Evolutionary conservation across 176 grass and related monocot genomes (phyloP).

Genomic region (Aegilops sharonensis): DNA sequence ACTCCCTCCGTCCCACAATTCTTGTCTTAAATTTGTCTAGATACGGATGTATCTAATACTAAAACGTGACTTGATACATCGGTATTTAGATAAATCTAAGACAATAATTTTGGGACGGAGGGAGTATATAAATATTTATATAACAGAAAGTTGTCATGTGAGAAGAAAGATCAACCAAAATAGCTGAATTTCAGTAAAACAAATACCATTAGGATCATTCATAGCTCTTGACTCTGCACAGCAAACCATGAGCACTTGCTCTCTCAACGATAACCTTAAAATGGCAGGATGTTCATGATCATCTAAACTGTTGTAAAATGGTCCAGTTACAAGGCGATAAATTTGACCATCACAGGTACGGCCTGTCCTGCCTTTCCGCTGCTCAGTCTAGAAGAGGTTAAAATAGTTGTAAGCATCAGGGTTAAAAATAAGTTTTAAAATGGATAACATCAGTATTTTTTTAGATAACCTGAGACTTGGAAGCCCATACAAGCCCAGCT

Average conservation of each 20-base stretch:
- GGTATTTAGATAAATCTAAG: no score
- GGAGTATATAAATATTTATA: constrained; percentile 3
- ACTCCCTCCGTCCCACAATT: no score
- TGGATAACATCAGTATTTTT: constrained; percentile 10
- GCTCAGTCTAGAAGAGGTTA: constrained; percentile 62
- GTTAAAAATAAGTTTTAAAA: constrained; percentile 20
- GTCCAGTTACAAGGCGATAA: constrained; percentile 63
- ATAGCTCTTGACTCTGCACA: constrained; percentile 80
- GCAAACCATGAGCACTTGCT: constrained; percentile 86
- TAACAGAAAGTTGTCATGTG: not conserved
- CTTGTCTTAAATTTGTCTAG: no score
- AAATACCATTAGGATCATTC: constrained; percentile 80
- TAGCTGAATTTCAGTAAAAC: constrained; percentile 32
- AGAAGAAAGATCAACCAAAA: constrained; percentile 30
- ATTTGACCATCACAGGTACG: constrained; percentile 87
- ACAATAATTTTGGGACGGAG: no score
- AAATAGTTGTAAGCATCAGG: constrained; percentile 9
- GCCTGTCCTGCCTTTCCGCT: constrained; percentile 93
- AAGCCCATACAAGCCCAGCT: constrained; percentile 78
- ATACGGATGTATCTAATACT: no score
- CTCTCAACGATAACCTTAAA: constrained; percentile 81
- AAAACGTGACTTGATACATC: no score
- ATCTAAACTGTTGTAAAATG: constrained; percentile 71
- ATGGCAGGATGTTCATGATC: constrained; percentile 90
- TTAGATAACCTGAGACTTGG: constrained; percentile 74